Conservation (phyloP, 2,329 filamentous ascomycete species). For the Xylariaceae sp. region DNA sequence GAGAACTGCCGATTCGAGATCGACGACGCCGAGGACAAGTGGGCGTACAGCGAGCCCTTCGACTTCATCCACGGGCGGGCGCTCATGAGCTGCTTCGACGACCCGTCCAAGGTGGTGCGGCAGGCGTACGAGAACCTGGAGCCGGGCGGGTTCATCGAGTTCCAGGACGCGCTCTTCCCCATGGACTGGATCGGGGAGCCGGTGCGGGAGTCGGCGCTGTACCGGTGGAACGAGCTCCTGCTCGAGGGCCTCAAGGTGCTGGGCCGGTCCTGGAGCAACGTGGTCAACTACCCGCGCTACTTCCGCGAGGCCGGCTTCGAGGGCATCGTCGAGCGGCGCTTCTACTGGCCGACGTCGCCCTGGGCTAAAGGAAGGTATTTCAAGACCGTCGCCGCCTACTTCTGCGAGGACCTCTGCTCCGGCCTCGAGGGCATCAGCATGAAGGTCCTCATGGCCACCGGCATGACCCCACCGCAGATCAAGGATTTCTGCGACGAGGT, state of each 20-base stretch:
- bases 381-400: conserved; percentile 31
- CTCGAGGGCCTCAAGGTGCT: conserved; percentile 25
- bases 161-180: conserved; percentile 30
- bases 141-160: conserved; percentile 36
- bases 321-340: conserved; percentile 26
- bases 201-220: conserved; percentile 28
- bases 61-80: conserved; percentile 49
- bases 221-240: conserved; percentile 30
- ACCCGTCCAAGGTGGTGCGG: conserved; percentile 42
- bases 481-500: conserved; percentile 28
- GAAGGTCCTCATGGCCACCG: conserved; percentile 29
- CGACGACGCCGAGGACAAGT: conserved; percentile 49
- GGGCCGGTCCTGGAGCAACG: conserved; percentile 28
- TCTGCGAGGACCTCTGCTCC: conserved; percentile 27
- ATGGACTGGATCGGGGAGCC: conserved; percentile 29
- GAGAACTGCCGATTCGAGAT: conserved; percentile 50
- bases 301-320: conserved; percentile 31
- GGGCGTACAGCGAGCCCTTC: conserved; percentile 44
- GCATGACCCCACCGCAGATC: conserved; percentile 26
- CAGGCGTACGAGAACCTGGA: conserved; percentile 39
- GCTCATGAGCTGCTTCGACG: conserved; percentile 43
- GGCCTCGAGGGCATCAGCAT: conserved; percentile 31
- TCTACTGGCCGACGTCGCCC: conserved; percentile 31
- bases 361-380: conserved; percentile 33
- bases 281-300: conserved; percentile 24